These are phyloP conservation scores for Picea glauca DNA, from an alignment of 75 land plant species.

Conservation along the genomic window DNA sequence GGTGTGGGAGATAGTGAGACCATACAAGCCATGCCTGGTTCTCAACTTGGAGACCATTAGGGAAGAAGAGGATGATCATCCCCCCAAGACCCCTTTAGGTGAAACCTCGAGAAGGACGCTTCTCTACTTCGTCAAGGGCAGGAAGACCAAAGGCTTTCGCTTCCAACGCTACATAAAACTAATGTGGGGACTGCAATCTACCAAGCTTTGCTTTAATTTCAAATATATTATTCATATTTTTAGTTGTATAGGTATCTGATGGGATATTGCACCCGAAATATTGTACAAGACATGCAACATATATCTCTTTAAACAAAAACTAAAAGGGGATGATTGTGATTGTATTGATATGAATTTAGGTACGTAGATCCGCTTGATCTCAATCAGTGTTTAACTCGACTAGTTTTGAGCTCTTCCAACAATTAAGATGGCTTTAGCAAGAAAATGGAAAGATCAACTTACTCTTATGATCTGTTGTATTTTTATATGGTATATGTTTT, in stretches of 20 bases:
- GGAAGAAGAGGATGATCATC: not conserved
- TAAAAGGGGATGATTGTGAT: too few species aligned
- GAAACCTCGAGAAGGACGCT: not conserved
- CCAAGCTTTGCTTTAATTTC: not conserved
- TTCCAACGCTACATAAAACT: not conserved
- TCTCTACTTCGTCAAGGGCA: not conserved
- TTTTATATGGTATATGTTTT: too few species aligned
- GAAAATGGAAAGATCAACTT: too few species aligned
- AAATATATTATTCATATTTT: not conserved
- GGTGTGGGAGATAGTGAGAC: not conserved
- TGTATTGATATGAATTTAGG: too few species aligned
- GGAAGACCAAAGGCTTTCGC: not conserved
- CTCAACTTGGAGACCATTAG: conserved; percentile 1
- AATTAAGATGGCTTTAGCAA: too few species aligned
- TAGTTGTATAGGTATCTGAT: not conserved
- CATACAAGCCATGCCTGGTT: conserved; percentile 4
- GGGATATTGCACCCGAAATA: too few species aligned
- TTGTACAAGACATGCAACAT: too few species aligned
- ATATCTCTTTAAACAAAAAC: too few species aligned
- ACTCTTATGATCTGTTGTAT: too few species aligned
- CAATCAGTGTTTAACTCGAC: too few species aligned
- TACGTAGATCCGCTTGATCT: too few species aligned
- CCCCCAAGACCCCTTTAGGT: not conserved
- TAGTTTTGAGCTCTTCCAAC: too few species aligned
- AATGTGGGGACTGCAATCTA: not conserved